Percentiles rank a stretch among this genome's conserved stretches.
These are phyloP conservation scores for Diplodia mutila DNA, from an alignment of 2,329 filamentous ascomycete species.

Conservation along the genomic window DNA sequence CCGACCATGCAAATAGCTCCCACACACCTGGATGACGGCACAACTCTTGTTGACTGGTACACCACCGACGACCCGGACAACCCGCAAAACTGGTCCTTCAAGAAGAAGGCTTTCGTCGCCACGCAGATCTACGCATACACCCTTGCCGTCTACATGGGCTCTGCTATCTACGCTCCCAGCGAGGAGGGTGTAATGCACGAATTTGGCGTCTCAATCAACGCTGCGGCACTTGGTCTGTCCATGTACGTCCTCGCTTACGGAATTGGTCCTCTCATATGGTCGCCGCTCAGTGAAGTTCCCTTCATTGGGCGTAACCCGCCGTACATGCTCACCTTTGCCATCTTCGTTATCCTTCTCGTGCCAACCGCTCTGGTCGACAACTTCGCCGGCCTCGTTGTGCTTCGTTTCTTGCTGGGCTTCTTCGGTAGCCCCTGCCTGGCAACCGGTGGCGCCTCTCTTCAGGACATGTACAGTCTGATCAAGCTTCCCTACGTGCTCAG, in stretches of 20 bases:
- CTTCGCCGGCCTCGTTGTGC: conserved; percentile 65
- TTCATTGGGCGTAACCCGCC: conserved; percentile 68
- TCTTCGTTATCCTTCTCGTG: conserved; percentile 70
- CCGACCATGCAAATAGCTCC: conserved; percentile 43
- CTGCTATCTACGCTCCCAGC: conserved; percentile 55
- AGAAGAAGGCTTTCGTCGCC: conserved; percentile 36
- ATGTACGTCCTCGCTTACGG: conserved; percentile 67
- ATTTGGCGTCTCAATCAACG: conserved; percentile 58
- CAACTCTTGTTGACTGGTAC: conserved; percentile 50
- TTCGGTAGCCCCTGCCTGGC: conserved; percentile 45
- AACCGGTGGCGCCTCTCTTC: conserved; percentile 42
- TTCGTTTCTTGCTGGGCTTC: conserved; percentile 47
- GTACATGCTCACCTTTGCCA: conserved; percentile 68
- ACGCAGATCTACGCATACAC: conserved; percentile 57
- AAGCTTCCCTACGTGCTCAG: conserved; percentile 51
- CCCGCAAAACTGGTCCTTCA: conserved; percentile 28
- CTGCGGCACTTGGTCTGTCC: conserved; percentile 61
- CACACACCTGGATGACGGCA: conserved; percentile 42
- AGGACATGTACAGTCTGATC: conserved; percentile 46
- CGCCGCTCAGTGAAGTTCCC: conserved; percentile 69
- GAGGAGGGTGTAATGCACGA: conserved; percentile 53
- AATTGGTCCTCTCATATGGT: conserved; percentile 66
- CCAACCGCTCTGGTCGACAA: conserved; percentile 66
- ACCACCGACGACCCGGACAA: conserved; percentile 40
- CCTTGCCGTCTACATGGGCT: conserved; percentile 61